Percentiles rank a stretch among this genome's conserved stretches.
Evolutionary conservation across 108 stramenopile genomes (phyloP).

Genomic region (Cylindrotheca fusiformis): DNA sequence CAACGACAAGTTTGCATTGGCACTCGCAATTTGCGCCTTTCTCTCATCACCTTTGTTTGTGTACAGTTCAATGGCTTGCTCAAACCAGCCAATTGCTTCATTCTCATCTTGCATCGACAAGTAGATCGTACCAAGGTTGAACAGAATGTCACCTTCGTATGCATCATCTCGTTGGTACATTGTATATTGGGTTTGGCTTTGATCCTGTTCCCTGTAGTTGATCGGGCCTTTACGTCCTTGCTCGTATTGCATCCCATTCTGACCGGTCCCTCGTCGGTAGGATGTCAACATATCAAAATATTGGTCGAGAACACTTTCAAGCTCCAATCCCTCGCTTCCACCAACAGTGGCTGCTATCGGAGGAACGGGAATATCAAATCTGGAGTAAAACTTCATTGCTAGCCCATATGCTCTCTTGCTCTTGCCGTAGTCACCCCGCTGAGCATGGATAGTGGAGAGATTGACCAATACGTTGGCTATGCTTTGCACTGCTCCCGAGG

Average conservation of each 20-base stretch:
- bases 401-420: constrained; percentile 13
- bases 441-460: constrained; percentile 8
- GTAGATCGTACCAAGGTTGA: constrained; percentile 8
- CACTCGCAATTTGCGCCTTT: constrained; percentile 3
- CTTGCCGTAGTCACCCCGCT: constrained; percentile 15
- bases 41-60: neutral
- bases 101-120: constrained; percentile 9
- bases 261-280: constrained; percentile 1
- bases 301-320: neutral
- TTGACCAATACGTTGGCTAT: constrained; percentile 6
- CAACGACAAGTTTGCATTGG: constrained; percentile 3
- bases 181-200: neutral
- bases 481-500: neutral
- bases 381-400: constrained; percentile 21
- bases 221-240: neutral
- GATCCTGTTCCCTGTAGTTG: neutral
- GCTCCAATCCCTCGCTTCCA: neutral
- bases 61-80: constrained; percentile 3
- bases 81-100: constrained; percentile 4
- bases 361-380: constrained; percentile 1
- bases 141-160: constrained; percentile 20
- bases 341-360: neutral
- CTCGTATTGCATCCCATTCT: neutral
- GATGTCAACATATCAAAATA: neutral
- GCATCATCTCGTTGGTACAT: constrained; percentile 9